Evolutionary conservation across 306 rosid species (phyloP), one percentile per base, ranked within the genome.

Genomic region (Carpinus fangiana): DNA sequence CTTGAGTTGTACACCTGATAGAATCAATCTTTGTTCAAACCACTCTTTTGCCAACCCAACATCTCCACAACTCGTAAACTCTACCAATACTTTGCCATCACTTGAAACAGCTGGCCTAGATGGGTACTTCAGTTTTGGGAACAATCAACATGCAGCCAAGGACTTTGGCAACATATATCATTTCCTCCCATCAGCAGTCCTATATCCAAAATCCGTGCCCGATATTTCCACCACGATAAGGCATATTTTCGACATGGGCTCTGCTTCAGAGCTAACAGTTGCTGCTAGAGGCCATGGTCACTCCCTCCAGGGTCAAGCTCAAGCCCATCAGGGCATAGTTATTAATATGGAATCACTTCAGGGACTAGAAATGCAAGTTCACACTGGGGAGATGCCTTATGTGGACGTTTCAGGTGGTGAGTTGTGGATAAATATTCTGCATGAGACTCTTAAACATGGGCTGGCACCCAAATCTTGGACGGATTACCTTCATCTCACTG

Each of bases 241-340:
- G 76, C 86, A 84, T 72, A 17, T 95, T 23, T 91, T 43, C 47
- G 73, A 89, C 55, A 78, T 79, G 85, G 98, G 93, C 43, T 79
- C 86, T 36, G 75, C 77, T 41, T 89, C 96, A 2, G 88, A 82
- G 67, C 52, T 96, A 20, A 96, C 93, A 5, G 78, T 96, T 71
- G 98, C 90, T 55, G 99, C 99, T 46, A 91, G 97, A 89, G 99
- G 99, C 77, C 98, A 91, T 75, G 99, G 92, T 28, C 99, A 93
- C 82, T 96, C 98, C 26, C 82, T 91, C 4, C 93, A 83, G 51
- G 99, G 97, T 20, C 99, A 96, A 76, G 88, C 98, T 36, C 99
- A 93, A 64, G 90, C 90, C 48, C 86, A 89, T 36, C 82, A 79
- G 75, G 99, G 99, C 14, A 38, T 96, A 51, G 96, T 96, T 28